These are phyloP conservation scores for Sicyos edulis DNA, from an alignment of 306 rosid species.

Conservation along the genomic window DNA sequence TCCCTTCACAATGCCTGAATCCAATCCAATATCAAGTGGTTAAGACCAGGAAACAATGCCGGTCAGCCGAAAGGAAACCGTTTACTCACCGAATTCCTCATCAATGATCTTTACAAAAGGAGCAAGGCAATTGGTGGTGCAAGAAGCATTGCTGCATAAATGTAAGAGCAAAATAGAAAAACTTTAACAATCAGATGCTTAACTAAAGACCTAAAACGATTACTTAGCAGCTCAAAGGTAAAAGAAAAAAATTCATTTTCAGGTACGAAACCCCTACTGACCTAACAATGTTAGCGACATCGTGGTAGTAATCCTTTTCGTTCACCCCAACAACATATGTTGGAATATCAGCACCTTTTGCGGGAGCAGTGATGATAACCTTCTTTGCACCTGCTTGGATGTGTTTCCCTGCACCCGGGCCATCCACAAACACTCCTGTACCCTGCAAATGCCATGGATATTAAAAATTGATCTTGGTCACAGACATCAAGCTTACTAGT, in stretches of 20 bases:
- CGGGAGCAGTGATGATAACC: conserved; percentile 97
- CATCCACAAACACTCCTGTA: conserved; percentile 98
- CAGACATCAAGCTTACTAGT: no score
- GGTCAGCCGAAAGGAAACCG: background rate
- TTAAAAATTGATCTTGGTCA: background rate
- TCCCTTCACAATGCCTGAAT: conserved; percentile 89
- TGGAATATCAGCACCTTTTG: conserved; percentile 97
- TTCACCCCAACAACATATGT: conserved; percentile 90
- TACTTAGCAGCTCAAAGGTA: background rate
- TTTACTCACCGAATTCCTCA: conserved; percentile 75
- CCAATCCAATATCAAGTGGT: background rate
- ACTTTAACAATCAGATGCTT: no score
- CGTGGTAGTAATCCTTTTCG: conserved; percentile 66
- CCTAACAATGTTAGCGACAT: conserved; percentile 75
- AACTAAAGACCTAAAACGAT: no score
- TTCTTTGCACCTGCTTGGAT: conserved; percentile 99
- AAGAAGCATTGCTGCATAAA: conserved; percentile 83
- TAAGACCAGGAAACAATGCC: background rate
- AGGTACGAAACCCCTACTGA: conserved; percentile 17
- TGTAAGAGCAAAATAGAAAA: background rate
- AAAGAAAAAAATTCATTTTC: background rate
- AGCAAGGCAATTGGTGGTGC: conserved; percentile 96
- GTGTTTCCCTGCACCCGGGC: conserved; percentile 98
- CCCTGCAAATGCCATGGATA: conserved; percentile 47
- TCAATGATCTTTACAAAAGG: conserved; percentile 90